These are phyloP conservation scores for Boletellus dicymbophilus DNA, from an alignment of 1,284 basidiomycete species.

Conservation along the genomic window DNA sequence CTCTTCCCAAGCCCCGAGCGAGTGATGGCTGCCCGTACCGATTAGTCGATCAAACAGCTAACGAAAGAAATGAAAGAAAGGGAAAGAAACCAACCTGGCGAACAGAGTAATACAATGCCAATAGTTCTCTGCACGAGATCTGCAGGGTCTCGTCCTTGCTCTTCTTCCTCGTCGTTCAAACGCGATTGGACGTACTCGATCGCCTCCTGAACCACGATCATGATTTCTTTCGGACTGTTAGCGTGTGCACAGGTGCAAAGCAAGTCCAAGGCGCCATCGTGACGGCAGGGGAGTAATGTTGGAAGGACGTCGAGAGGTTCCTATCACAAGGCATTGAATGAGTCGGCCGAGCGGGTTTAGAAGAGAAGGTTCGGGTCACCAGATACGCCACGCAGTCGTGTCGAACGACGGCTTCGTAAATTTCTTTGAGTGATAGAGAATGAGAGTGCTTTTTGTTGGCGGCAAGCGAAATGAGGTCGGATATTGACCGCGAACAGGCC, in stretches of 20 bases:
- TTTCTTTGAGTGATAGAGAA: slow-evolving; percentile 14
- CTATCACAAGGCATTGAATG: slow-evolving; percentile 9
- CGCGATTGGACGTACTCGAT: slow-evolving; percentile 46
- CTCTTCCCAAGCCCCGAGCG: slow-evolving; percentile 48
- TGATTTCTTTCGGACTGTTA: slow-evolving; percentile 52
- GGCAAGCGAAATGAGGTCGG: slow-evolving; percentile 22
- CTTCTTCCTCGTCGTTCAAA: slow-evolving; percentile 30
- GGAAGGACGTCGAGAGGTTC: slow-evolving; percentile 32
- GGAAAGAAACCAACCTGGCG: slow-evolving; percentile 34
- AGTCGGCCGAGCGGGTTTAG: not conserved
- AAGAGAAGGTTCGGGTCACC: slow-evolving; percentile 5
- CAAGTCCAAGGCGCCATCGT: slow-evolving; percentile 21
- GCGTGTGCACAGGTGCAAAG: slow-evolving; percentile 21
- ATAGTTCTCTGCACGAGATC: slow-evolving; percentile 33
- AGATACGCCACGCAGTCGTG: slow-evolving; percentile 18
- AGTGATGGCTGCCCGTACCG: slow-evolving; percentile 44
- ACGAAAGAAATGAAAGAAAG: too few relatives aligned
- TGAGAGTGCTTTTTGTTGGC: slow-evolving; percentile 1
- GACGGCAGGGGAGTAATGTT: slow-evolving; percentile 21
- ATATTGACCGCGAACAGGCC: slow-evolving; percentile 19
- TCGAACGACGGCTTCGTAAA: slow-evolving; percentile 16
- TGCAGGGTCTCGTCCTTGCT: slow-evolving; percentile 28
- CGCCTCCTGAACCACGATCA: slow-evolving; percentile 61
- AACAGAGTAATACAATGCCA: slow-evolving; percentile 41
- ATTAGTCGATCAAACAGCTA: not conserved